Conservation (phyloP, 805 yeast species). For the Scheffersomyces amazonensis region DNA sequence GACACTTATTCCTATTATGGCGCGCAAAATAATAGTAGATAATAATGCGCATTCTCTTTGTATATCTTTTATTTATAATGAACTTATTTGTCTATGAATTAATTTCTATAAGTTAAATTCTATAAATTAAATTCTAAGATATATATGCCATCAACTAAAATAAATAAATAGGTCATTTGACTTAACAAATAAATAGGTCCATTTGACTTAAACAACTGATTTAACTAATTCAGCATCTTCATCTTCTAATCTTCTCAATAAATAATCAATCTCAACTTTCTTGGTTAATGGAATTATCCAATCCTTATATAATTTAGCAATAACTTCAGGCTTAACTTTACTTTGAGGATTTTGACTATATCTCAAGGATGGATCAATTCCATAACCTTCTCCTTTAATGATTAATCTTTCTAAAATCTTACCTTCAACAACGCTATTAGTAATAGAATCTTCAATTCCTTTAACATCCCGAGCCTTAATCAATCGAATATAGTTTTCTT, state of each 20-base stretch:
- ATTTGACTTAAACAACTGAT: background rate
- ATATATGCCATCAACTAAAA: no score
- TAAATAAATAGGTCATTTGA: no score
- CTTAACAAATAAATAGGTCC: background rate
- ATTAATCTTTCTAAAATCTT: slow-evolving; percentile 75
- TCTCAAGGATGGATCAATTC: slow-evolving; percentile 79
- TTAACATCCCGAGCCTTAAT: slow-evolving; percentile 63
- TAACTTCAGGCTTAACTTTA: slow-evolving; percentile 76
- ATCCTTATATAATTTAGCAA: slow-evolving; percentile 81
- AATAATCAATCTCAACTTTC: slow-evolving; percentile 90
- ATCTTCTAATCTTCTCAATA: slow-evolving; percentile 77
- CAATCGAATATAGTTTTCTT: slow-evolving; percentile 57
- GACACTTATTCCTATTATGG: no score
- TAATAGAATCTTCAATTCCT: slow-evolving; percentile 78
- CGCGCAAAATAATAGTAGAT: no score
- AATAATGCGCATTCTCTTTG: no score
- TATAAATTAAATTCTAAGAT: no score
- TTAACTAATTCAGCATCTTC: slow-evolving; percentile 20
- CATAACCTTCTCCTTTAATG: slow-evolving; percentile 82
- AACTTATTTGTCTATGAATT: no score
- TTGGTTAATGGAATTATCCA: slow-evolving; percentile 92
- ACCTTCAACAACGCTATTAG: slow-evolving; percentile 83
- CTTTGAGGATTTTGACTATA: slow-evolving; percentile 65
- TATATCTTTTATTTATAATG: no score
- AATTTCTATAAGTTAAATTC: no score